Evolutionary conservation across 2,329 filamentous ascomycete genomes (phyloP).

Genomic region (Pseudogymnoascus sp.): DNA sequence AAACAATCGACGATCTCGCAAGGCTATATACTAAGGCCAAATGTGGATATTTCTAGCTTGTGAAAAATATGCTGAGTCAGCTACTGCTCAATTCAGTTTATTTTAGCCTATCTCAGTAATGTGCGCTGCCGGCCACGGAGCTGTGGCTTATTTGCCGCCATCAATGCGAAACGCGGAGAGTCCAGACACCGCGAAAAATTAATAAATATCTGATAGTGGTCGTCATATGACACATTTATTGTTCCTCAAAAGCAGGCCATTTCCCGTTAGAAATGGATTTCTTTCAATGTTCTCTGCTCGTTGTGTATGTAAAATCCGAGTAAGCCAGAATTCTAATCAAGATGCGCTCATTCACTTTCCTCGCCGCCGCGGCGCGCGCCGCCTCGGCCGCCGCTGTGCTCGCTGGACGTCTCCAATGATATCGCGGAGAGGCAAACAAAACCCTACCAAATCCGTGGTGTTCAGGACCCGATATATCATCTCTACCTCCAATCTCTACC

Average conservation of each 20-base stretch:
- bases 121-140: not conserved
- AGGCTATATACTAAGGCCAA: not conserved
- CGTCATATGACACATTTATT: not conserved
- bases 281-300: not conserved
- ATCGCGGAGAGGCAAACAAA: constrained; percentile 14
- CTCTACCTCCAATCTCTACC: constrained; percentile 42
- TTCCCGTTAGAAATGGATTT: not conserved
- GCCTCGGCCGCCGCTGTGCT: not conserved
- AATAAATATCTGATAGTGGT: not conserved
- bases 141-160: not conserved
- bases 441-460: constrained; percentile 43
- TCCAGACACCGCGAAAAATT: not conserved
- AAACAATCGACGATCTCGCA: not conserved
- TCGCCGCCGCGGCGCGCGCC: not conserved
- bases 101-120: not conserved
- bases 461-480: constrained; percentile 45
- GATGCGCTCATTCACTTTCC: not conserved
- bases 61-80: not conserved
- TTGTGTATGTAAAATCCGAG: not conserved
- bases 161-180: constrained; percentile 9
- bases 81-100: not conserved
- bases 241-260: not conserved
- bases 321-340: not conserved
- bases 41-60: not conserved
- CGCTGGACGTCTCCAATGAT: not conserved